A percentile compares a stretch with the other conserved stretches of the same genome.
phyloP scores from a whole-genome alignment of 108 stramenopile species.

The Aurantiochytrium sp. region DNA sequence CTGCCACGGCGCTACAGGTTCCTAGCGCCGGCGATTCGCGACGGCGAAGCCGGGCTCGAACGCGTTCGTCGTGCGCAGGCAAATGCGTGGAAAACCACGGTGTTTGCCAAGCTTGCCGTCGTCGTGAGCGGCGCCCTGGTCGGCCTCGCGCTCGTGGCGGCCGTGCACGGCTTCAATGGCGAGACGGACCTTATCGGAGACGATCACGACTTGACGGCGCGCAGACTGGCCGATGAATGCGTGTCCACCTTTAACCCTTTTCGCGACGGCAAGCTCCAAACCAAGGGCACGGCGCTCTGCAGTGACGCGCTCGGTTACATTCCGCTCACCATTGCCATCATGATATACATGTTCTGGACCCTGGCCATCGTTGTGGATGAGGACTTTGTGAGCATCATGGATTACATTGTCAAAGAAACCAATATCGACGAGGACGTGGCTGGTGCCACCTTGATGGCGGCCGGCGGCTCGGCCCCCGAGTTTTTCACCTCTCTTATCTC shows the following conservation, averaged over 20 bases:
- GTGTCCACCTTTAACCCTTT: neutral
- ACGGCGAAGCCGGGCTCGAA: neutral
- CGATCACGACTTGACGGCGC: neutral
- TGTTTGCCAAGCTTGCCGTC: neutral
- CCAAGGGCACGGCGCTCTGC: neutral
- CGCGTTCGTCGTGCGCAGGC: neutral
- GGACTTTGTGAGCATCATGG: conserved; percentile 74
- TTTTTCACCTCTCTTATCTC: conserved; percentile 63
- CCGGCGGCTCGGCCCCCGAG: conserved; percentile 71
- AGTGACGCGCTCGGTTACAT: neutral
- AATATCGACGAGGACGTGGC: conserved; percentile 69
- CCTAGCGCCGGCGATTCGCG: neutral
- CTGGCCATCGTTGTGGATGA: conserved; percentile 73
- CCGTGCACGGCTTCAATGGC: too few relatives aligned
- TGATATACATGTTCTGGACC: conserved; percentile 72
- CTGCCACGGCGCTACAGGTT: neutral
- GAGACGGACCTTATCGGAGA: too few relatives aligned
- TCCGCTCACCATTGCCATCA: conserved; percentile 41
- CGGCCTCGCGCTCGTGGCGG: neutral
- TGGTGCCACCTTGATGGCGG: conserved; percentile 68
- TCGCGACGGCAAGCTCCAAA: neutral
- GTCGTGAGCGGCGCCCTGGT: neutral
- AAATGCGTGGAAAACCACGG: neutral
- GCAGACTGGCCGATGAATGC: neutral
- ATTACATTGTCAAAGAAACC: conserved; percentile 57